These are phyloP conservation scores for Ophiocordyceps camponoti-saundersi DNA, from an alignment of 2,329 filamentous ascomycete genomes.

Conservation along the genomic window DNA sequence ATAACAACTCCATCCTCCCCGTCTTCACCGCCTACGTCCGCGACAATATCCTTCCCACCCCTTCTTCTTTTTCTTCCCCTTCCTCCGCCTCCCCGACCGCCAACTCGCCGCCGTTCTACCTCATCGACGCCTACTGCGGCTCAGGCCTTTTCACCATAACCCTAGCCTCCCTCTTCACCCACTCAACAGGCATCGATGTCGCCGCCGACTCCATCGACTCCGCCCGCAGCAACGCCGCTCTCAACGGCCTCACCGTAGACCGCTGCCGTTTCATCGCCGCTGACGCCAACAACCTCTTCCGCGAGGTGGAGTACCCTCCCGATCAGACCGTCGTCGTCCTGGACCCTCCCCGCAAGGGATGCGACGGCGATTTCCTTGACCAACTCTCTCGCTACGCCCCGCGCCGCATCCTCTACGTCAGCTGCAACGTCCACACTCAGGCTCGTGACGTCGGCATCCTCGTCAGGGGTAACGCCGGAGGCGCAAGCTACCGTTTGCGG, in stretches of 20 bases:
- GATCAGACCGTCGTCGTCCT: constrained; percentile 86
- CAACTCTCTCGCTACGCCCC: constrained; percentile 71
- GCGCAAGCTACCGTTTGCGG: constrained; percentile 63
- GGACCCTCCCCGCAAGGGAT: constrained; percentile 92
- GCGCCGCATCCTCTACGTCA: constrained; percentile 75
- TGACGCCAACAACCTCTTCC: constrained; percentile 73
- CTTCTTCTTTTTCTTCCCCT: constrained; percentile 6
- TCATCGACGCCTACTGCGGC: constrained; percentile 96
- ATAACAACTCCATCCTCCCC: constrained; percentile 95
- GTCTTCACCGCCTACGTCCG: constrained; percentile 78
- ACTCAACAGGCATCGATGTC: constrained; percentile 83
- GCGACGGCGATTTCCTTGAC: constrained; percentile 65
- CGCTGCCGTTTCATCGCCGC: constrained; percentile 77
- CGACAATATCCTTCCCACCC: constrained; percentile 51
- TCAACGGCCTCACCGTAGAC: constrained; percentile 51
- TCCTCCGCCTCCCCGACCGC: constrained; percentile 22
- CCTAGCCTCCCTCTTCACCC: constrained; percentile 68
- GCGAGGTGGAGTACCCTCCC: constrained; percentile 51
- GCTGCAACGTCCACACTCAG: constrained; percentile 96
- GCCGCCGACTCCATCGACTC: constrained; percentile 60
- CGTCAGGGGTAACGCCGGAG: constrained; percentile 45
- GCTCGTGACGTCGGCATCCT: constrained; percentile 81
- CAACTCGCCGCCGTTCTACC: constrained; percentile 39
- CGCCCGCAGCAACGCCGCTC: constrained; percentile 59
- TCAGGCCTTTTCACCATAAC: constrained; percentile 95